Base-by-base conservation (phyloP, 495 filamentous ascomycete species). In the Penicillium nucicola region DNA sequence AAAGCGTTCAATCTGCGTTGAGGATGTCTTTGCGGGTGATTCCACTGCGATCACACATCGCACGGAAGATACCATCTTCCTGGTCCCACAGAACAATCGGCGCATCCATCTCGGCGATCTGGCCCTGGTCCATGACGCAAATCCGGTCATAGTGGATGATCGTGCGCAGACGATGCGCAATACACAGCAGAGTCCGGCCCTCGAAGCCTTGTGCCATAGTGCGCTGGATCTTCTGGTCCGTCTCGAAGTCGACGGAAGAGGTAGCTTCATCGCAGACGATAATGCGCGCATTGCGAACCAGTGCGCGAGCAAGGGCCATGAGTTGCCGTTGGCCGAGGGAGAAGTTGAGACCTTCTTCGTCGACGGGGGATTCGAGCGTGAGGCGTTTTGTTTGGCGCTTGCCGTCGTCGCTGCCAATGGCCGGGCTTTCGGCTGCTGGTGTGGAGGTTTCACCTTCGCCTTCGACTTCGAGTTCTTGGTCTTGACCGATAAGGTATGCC, bases 261-360 rank as follows among this genome's bases (percentile, higher is more conserved):
- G 92, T 98, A 0, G 93, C 92, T 69, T 97, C 93, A 72, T 98
- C 92, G 68, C 90, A 96, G 41, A 98, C 84, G 58, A 97, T 96
- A 69, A 97, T 96, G 57, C 88, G 88, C 0, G 84, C 85, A 23
- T 86, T 81, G 25, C 93, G 82, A 0, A 97, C 92, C 2, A 97
- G 80, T 0, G 92, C 92, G 0, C 92, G 84, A 1, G 92, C 92
- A 1, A 98, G 77, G 3, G 93, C 92, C 88, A 98, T 95, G 12
- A 97, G 82, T 61, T 98, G 92, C 3, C 92, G 84, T 70, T 98
- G 92, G 1, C 93, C 92, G n/a, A 97, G 83, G 1, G 88, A 93
- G 75, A 95, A 98, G 69, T 97, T 98, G 33, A 93, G 73, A 0
- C 92, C 92, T 72, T 96, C 92, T 59, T 96, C 92, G 51, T 95